Evolutionary conservation across 2,329 filamentous ascomycete genomes (phyloP), one percentile per base, ranked within the genome.

Genomic region (Remersonia thermophila): DNA sequence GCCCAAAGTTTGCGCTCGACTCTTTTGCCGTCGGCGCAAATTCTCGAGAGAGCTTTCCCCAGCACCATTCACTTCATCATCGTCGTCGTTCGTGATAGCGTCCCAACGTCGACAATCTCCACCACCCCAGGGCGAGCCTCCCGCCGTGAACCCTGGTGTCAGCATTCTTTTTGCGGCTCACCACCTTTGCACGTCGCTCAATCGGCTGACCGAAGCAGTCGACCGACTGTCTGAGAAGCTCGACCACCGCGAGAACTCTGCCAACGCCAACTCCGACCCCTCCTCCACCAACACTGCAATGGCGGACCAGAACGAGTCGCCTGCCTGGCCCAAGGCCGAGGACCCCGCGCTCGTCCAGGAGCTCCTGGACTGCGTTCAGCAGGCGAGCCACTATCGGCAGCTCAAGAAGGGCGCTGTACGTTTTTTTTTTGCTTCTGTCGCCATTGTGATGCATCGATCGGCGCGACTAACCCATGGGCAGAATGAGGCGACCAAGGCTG

Each of bases 371-470:
- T 71, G 86, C 38, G 70, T 87, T 44, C 48, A 50, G 44, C 48
- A 50, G 44, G 47, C 47, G 30, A 46, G 45, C 47, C 48, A 50
- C 36, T 49, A 49, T 37, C 35, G 47, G 13, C 83, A 91, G 69
- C 63, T 87, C 48, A 91, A 91, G 71, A 93, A 91, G 70, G 83
- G 84, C 44, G 83, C 83, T 71, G 81, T 65, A 57, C 33, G 54
- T 44, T n/a, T n/a, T n/a, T n/a, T n/a, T n/a, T n/a, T n/a, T n/a
- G n/a, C n/a, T n/a, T 28, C 17, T 30, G 11, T 31, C 6, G 30
- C 17, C 27, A 3, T 5, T 3, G 2, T 3, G 9, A 10, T 25
- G 17, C 7, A 25, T 17, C 12, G 15, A 11, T 27, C 3, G 7
- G 11, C 13, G 28, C 5, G 29, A 38, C 41, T 33, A 45, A 32